A percentile compares a stretch with the other conserved stretches of the same genome.
These are phyloP conservation scores for Chaetomium globosum DNA, from an alignment of 2,329 filamentous ascomycete species.

Conservation along the genomic window DNA sequence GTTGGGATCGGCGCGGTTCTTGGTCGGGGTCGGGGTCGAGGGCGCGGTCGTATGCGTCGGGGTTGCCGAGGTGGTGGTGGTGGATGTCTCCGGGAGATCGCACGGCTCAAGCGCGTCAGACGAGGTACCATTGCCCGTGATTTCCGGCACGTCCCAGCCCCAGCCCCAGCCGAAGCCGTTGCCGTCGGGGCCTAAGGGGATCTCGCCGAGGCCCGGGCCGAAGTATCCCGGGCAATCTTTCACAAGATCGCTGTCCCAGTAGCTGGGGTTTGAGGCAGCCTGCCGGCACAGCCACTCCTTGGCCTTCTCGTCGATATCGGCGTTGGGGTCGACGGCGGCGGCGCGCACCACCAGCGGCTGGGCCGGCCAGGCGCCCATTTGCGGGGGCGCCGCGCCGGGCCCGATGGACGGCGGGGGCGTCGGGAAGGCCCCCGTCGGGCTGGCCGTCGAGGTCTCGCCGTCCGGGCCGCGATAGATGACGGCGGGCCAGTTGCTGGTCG, in stretches of 20 bases:
- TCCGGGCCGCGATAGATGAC: slow-evolving; percentile 9
- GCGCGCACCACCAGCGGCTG: background rate
- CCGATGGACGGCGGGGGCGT: slow-evolving; percentile 14
- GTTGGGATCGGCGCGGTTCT: background rate
- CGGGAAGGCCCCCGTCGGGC: slow-evolving; percentile 14
- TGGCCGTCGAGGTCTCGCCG: slow-evolving; percentile 10
- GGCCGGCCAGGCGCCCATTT: slow-evolving; percentile 11
- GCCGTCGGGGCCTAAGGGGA: background rate
- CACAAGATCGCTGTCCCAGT: background rate
- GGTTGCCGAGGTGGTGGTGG: slow-evolving; percentile 11
- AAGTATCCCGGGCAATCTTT: background rate
- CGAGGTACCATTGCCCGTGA: slow-evolving; percentile 1
- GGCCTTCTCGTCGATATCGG: slow-evolving; percentile 3
- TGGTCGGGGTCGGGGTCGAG: background rate
- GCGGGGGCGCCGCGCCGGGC: slow-evolving; percentile 13
- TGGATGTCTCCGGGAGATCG: slow-evolving; percentile 12
- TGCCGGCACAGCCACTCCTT: background rate
- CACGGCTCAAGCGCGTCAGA: background rate
- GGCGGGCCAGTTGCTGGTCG: slow-evolving; percentile 11
- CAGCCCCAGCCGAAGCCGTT: slow-evolving; percentile 5
- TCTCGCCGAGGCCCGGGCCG: slow-evolving; percentile 3
- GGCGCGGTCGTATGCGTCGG: background rate
- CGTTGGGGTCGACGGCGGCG: slow-evolving; percentile 5
- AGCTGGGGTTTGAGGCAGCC: background rate
- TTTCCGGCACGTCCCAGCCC: slow-evolving; percentile 11